Evolutionary conservation across 139 green algal genomes (phyloP).

Genomic region (Pleodorina starrii): DNA sequence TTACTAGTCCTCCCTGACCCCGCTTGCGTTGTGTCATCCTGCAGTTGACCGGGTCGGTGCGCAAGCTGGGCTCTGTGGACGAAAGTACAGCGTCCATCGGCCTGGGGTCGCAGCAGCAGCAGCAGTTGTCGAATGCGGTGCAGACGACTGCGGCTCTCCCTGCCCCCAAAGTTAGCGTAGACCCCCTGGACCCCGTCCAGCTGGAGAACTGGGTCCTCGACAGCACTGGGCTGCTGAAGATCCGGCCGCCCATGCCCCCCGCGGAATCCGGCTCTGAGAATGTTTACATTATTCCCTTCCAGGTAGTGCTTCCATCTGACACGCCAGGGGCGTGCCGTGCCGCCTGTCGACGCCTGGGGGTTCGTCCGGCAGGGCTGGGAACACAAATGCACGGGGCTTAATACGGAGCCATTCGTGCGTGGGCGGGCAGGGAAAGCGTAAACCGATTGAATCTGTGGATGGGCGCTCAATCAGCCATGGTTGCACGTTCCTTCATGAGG

Average conservation of each 20-base stretch:
- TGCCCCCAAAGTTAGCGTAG: neutral
- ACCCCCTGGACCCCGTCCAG: conserved; percentile 57
- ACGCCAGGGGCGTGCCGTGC: too few relatives aligned
- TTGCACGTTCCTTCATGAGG: too few relatives aligned
- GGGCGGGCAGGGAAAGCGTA: too few relatives aligned
- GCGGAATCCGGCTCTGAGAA: conserved; percentile 30
- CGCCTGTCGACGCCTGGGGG: too few relatives aligned
- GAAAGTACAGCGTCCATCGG: neutral
- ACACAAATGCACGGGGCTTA: too few relatives aligned
- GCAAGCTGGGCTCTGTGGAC: conserved; percentile 4
- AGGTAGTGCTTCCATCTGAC: too few relatives aligned
- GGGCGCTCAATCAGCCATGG: too few relatives aligned
- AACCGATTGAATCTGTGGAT: too few relatives aligned
- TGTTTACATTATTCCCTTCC: conserved; percentile 55
- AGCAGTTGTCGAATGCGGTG: neutral
- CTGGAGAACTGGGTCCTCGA: conserved; percentile 54
- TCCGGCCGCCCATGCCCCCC: conserved; percentile 48
- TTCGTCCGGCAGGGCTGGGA: too few relatives aligned
- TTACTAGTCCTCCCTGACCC: too few relatives aligned
- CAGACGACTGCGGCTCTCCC: neutral
- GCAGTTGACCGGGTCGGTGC: neutral
- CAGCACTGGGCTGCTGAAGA: conserved; percentile 40
- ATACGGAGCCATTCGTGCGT: too few relatives aligned
- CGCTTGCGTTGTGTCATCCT: too few relatives aligned
- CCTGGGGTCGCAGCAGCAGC: neutral